A percentile compares a stretch with the other conserved stretches of the same genome.
phyloP scores from a whole-genome alignment of 2,329 filamentous ascomycete species.

The Paracoccidioides lutzii region DNA sequence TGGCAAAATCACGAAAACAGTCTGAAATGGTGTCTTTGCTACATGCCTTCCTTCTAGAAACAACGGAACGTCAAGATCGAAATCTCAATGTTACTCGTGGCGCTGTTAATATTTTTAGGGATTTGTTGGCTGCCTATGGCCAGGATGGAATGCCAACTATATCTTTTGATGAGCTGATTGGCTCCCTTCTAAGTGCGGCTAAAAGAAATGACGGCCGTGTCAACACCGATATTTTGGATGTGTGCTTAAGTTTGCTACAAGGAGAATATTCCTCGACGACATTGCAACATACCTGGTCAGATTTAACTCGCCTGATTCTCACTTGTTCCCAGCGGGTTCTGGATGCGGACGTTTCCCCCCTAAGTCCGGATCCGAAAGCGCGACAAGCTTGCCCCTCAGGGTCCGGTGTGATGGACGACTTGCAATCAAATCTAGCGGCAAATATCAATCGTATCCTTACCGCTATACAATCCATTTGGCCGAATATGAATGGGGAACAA shows the following conservation, averaged over 20 bases:
- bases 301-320: constrained; percentile 24
- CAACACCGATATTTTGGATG: constrained; percentile 28
- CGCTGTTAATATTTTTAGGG: constrained; percentile 28
- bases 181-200: constrained; percentile 22
- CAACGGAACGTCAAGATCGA: constrained; percentile 21
- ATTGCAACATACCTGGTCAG: constrained; percentile 15
- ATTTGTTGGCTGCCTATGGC: constrained; percentile 28
- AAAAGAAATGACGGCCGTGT: constrained; percentile 27
- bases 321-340: constrained; percentile 24
- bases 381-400: constrained; percentile 17
- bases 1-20: constrained; percentile 28
- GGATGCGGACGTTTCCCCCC: constrained; percentile 17
- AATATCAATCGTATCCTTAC: constrained; percentile 27
- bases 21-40: constrained; percentile 28
- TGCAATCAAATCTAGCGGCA: constrained; percentile 26
- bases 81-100: constrained; percentile 30
- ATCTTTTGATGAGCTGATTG: constrained; percentile 25
- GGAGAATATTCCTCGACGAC: constrained; percentile 24
- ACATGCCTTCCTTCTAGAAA: constrained; percentile 24
- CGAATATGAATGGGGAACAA: constrained; percentile 24
- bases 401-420: constrained; percentile 21
- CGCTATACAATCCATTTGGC: constrained; percentile 26
- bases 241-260: constrained; percentile 29
- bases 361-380: constrained; percentile 13
- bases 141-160: constrained; percentile 27